phyloP scores from a whole-genome alignment of 2,329 filamentous ascomycete genomes.

The Xylaria multiplex region DNA sequence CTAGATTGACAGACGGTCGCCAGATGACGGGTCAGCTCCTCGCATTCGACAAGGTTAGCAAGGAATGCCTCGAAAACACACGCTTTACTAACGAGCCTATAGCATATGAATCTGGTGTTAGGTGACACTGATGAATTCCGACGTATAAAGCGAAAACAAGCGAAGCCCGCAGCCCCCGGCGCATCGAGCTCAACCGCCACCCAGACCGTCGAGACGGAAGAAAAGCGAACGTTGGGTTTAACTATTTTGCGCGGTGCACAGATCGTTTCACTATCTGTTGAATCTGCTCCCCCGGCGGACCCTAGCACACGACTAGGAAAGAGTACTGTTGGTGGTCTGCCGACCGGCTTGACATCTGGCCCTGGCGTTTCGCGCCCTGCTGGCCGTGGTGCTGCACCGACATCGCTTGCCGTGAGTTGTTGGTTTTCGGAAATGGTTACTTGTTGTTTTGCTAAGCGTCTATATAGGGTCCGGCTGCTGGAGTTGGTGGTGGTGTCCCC shows the following conservation, averaged over 20 bases:
- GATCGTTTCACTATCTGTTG: conserved; percentile 93
- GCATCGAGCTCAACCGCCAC: conserved; percentile 66
- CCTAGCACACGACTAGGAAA: conserved; percentile 89
- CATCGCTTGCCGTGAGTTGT: conserved; percentile 78
- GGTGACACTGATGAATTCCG: conserved; percentile 99
- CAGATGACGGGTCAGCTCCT: conserved; percentile 99
- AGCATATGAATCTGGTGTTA: conserved; percentile 99
- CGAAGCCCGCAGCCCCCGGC: conserved; percentile 74
- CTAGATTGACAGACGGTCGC: conserved; percentile 80
- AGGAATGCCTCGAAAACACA: background rate
- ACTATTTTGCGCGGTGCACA: conserved; percentile 94
- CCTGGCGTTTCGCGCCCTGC: conserved; percentile 92
- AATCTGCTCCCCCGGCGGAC: conserved; percentile 94
- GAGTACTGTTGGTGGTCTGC: conserved; percentile 72
- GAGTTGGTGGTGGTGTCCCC: conserved; percentile 76
- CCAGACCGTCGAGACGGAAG: conserved; percentile 85
- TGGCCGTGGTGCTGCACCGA: conserved; percentile 78
- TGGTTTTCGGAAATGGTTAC: background rate
- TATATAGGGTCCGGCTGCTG: conserved; percentile 78
- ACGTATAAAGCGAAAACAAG: conserved; percentile 84
- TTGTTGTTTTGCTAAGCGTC: conserved; percentile 38
- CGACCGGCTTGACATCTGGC: conserved; percentile 79
- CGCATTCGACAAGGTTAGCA: conserved; percentile 90
- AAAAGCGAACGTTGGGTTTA: conserved; percentile 96
- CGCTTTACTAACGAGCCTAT: conserved; percentile 24